Evolutionary conservation across 169 alveolate species (phyloP).

Genomic region (Plasmodium berghei): DNA sequence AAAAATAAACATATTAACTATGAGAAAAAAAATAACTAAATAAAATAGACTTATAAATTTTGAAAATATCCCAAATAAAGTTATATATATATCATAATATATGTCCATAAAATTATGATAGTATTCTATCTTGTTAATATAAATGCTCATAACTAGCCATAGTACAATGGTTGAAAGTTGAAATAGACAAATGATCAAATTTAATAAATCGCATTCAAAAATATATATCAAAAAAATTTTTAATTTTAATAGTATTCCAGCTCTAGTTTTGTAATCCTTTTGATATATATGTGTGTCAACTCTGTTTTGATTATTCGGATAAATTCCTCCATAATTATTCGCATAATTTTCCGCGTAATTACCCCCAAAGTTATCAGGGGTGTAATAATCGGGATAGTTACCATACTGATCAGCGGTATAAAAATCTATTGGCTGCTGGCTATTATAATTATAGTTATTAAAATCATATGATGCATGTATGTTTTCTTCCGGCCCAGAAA

Average conservation of each 20-base stretch:
- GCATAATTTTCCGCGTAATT: neutral
- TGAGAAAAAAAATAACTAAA: slow-evolving; percentile 33
- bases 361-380: neutral
- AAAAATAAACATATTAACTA: slow-evolving; percentile 43
- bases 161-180: slow-evolving; percentile 13
- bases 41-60: slow-evolving; percentile 44
- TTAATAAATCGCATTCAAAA: slow-evolving; percentile 36
- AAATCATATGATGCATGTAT: neutral
- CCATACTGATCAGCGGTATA: neutral
- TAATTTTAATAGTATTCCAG: slow-evolving; percentile 4
- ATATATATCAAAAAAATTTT: slow-evolving; percentile 42
- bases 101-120: neutral
- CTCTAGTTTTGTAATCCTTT: neutral
- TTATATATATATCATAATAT: slow-evolving; percentile 36
- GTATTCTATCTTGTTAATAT: slow-evolving; percentile 45
- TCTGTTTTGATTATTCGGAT: neutral
- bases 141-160: slow-evolving; percentile 50
- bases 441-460: neutral
- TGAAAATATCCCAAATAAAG: slow-evolving; percentile 18
- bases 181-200: slow-evolving; percentile 27
- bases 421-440: too few relatives aligned
- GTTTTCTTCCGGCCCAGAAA: neutral
- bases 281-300: too few relatives aligned
- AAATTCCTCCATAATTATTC: neutral
- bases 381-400: neutral